phyloP scores from a whole-genome alignment of 2,329 filamentous ascomycete species.

The Phyllachora maydis region DNA sequence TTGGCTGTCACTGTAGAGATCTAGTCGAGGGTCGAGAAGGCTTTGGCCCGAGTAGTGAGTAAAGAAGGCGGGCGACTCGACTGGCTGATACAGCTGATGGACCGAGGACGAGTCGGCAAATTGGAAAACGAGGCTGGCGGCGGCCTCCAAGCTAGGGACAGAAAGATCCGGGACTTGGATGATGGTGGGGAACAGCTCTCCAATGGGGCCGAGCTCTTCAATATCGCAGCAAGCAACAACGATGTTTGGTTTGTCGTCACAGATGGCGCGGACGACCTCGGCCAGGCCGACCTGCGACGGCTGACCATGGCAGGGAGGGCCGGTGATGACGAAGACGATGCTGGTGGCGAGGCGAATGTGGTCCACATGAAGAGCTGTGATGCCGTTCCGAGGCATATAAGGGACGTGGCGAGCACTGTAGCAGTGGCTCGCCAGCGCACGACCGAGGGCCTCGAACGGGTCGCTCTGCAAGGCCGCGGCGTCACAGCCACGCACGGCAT shows the following conservation, averaged over 20 bases:
- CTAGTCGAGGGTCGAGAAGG: no score
- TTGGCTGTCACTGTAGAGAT: no score
- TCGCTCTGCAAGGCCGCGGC: constrained; percentile 18
- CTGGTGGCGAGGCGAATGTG: constrained; percentile 39
- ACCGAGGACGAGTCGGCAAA: no score
- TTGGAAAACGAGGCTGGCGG: constrained; percentile 31
- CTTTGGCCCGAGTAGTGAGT: no score
- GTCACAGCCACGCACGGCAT: constrained; percentile 16
- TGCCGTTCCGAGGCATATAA: constrained; percentile 41
- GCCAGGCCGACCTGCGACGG: constrained; percentile 29
- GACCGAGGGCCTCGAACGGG: constrained; percentile 53
- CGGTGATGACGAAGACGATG: constrained; percentile 39
- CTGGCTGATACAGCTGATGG: no score
- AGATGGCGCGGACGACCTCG: constrained; percentile 19
- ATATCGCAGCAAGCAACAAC: constrained; percentile 28
- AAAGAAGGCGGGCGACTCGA: no score
- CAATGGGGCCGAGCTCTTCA: constrained; percentile 15
- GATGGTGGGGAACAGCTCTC: constrained; percentile 26
- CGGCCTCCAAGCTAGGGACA: constrained; percentile 21
- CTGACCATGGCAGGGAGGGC: constrained; percentile 22
- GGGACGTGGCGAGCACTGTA: constrained; percentile 48
- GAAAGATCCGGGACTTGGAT: constrained; percentile 27
- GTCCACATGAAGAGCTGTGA: constrained; percentile 39
- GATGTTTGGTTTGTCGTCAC: constrained; percentile 26
- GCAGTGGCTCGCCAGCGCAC: constrained; percentile 37